Evolutionary conservation across 1,284 basidiomycete species (phyloP).

Genomic region (Austroboletus niveus): DNA sequence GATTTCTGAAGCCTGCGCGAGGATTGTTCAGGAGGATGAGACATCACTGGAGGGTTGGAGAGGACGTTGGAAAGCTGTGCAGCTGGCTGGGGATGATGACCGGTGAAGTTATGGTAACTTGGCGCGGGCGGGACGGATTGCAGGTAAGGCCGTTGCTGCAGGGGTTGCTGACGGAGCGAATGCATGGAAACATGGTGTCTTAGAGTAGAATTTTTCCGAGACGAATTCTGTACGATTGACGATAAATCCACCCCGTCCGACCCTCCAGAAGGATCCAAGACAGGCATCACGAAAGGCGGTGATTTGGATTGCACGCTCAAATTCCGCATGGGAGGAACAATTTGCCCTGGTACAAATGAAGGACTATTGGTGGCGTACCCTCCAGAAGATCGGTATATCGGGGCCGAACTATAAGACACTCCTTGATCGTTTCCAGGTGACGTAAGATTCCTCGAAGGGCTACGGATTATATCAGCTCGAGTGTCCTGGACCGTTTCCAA

Average conservation of each 20-base stretch:
- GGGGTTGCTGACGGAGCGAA: constrained; percentile 27
- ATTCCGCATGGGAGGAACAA: constrained; percentile 42
- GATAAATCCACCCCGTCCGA: constrained; percentile 16
- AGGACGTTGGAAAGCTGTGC: constrained; percentile 10
- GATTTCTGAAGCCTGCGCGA: constrained; percentile 48
- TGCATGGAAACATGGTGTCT: constrained; percentile 27
- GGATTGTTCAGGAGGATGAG: constrained; percentile 33
- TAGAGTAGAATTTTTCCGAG: constrained; percentile 9
- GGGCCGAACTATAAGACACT: constrained; percentile 14
- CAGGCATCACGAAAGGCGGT: constrained; percentile 15
- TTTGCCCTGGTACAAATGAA: constrained; percentile 37
- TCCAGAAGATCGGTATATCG: constrained; percentile 21
- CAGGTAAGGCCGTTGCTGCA: constrained; percentile 33
- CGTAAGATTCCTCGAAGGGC: constrained; percentile 3
- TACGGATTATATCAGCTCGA: constrained; percentile 5
- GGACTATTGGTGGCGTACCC: constrained; percentile 15
- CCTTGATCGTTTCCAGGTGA: constrained; percentile 28
- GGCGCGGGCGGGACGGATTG: constrained; percentile 18
- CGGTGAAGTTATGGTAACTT: constrained; percentile 9
- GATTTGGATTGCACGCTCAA: constrained; percentile 37
- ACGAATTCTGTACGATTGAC: constrained; percentile 10
- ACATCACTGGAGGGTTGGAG: constrained; percentile 4
- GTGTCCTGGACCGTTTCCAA: constrained; percentile 6
- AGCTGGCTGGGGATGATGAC: constrained; percentile 4
- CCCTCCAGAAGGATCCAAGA: constrained; percentile 14